Conservation (phyloP, 1,139 yeast genomes). For the Blastobotrys persicus region DNA sequence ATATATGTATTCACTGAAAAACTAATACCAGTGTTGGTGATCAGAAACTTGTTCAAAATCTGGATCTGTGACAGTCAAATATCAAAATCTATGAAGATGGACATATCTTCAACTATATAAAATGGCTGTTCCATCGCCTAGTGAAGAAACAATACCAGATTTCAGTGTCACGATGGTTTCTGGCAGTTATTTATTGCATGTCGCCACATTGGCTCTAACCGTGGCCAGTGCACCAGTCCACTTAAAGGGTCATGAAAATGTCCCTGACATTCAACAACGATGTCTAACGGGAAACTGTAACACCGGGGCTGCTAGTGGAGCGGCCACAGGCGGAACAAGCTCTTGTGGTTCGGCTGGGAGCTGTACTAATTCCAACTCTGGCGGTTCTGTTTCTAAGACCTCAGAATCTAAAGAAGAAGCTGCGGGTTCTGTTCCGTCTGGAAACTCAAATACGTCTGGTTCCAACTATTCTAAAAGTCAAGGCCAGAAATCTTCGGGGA, state of each 20-base stretch:
- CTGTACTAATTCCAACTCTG: too few species aligned
- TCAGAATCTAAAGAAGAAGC: too few species aligned
- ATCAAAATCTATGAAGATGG: neutral
- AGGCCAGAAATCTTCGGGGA: neutral
- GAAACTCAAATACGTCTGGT: too few species aligned
- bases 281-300: neutral
- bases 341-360: too few species aligned
- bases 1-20: neutral
- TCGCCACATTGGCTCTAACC: neutral
- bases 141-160: neutral
- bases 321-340: neutral
- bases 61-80: neutral
- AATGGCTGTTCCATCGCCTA: neutral
- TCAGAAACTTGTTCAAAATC: neutral
- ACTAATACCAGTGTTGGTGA: neutral
- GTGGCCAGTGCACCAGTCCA: conserved; percentile 5
- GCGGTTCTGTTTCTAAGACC: too few species aligned
- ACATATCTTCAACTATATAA: neutral
- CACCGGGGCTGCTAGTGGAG: neutral
- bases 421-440: too few species aligned
- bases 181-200: neutral
- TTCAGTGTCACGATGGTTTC: neutral
- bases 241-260: neutral
- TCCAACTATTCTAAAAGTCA: neutral
- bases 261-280: neutral